These are phyloP conservation scores for Akanthomyces uredinophilus DNA, from an alignment of 2,329 filamentous ascomycete genomes.

Conservation along the genomic window DNA sequence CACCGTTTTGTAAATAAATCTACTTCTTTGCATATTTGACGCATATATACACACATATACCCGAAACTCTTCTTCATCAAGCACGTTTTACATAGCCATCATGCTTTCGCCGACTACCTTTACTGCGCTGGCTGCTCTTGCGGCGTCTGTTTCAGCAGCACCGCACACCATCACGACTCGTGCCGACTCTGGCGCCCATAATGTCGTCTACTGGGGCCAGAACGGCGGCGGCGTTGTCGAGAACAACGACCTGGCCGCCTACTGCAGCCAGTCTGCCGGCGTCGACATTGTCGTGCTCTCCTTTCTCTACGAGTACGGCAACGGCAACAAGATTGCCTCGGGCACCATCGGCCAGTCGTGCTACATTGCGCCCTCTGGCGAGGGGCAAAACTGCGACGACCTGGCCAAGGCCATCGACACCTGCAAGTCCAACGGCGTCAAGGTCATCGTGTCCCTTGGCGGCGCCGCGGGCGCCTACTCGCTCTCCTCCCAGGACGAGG, in stretches of 20 bases:
- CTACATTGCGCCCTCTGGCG: conserved; percentile 26
- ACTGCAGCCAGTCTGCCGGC: conserved; percentile 32
- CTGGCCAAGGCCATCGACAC: conserved; percentile 13
- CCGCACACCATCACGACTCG: conserved; percentile 10
- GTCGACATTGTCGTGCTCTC: conserved; percentile 38
- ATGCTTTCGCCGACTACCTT: not conserved
- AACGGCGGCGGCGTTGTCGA: conserved; percentile 25
- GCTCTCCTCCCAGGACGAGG: conserved; percentile 13
- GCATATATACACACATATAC: not conserved
- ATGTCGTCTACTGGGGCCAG: conserved; percentile 26
- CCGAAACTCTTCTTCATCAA: too few species aligned
- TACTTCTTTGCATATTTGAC: not conserved
- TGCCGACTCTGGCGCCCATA: conserved; percentile 23
- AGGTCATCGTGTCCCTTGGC: conserved; percentile 18
- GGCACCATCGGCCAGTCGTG: conserved; percentile 38
- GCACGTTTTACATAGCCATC: not conserved
- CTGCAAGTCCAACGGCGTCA: conserved; percentile 17
- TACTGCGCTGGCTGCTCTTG: not conserved
- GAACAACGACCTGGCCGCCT: conserved; percentile 32
- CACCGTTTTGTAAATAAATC: not conserved
- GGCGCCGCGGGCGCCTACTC: conserved; percentile 16
- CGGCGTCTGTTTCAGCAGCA: conserved; percentile 13
- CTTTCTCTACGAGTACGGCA: conserved; percentile 35
- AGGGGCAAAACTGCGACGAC: conserved; percentile 25
- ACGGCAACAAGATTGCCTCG: conserved; percentile 30